phyloP scores from a whole-genome alignment of 306 rosid species.

The Hippophae rhamnoides region DNA sequence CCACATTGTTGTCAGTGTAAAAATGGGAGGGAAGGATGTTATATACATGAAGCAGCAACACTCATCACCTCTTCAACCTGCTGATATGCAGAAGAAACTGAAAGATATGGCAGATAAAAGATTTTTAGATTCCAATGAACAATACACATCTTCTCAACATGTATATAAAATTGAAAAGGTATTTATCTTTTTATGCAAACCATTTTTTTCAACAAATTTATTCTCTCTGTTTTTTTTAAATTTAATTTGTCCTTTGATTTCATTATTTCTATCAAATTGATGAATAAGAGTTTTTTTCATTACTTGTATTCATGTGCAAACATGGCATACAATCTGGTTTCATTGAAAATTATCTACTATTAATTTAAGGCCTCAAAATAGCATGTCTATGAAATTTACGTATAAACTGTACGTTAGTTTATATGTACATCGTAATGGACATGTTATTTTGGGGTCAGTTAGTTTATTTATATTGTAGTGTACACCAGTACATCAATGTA shows the following conservation, averaged over 20 bases:
- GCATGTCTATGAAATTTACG: no score
- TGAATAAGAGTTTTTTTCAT: no score
- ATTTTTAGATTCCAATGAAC: conserved; percentile 61
- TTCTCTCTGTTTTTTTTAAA: neutral
- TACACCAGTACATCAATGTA: no score
- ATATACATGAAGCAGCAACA: conserved; percentile 95
- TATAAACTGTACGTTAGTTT: no score
- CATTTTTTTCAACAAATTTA: conserved; percentile 1
- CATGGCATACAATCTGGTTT: neutral
- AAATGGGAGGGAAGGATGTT: conserved; percentile 98
- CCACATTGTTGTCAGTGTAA: conserved; percentile 84
- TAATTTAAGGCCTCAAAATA: no score
- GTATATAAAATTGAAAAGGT: conserved; percentile 61
- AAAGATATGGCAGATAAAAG: conserved; percentile 89
- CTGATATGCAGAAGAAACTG: conserved; percentile 77
- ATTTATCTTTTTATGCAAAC: neutral
- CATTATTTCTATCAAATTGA: neutral
- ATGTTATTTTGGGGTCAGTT: no score
- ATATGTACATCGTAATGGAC: no score
- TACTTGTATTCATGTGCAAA: no score
- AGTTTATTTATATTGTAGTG: no score
- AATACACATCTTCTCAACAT: conserved; percentile 50
- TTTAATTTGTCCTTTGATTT: conserved; percentile 9
- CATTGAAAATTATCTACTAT: neutral
- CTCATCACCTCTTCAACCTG: conserved; percentile 77